Base-by-base conservation (phyloP, 2,329 filamentous ascomycete species). In the Aspergillus aculeatus region DNA sequence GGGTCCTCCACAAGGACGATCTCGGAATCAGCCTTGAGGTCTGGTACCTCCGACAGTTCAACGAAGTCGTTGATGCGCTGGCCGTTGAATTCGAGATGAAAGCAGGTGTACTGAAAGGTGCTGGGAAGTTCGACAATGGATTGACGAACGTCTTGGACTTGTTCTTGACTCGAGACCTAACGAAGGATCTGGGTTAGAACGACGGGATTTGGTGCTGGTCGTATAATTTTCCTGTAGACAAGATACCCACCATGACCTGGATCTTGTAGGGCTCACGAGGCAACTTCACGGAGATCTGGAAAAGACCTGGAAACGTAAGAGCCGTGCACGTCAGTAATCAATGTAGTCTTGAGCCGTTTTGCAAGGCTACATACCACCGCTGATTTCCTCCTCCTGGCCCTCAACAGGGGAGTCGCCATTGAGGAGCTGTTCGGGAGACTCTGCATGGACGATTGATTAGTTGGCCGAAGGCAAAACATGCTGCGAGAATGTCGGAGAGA, bases 91-190 rank as follows among this genome's bases (percentile, higher is more conserved):
- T 98, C 93, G 70, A 99, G 87, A 79, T 99, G 95, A 82, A 99
- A 99, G 83, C 95, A 99, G 56, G 95, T 96, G 81, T 97, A 97
- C 78, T 96, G 92, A 80, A 97, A 95, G 54, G 94, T 96, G 61
- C 89, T 84, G 5, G 95, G 95, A 53, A 92, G 84, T 78, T 99
- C 95, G 79, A 97, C 92, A 74, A 99, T 90, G 63, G 93, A 94
- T 79, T 98, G 95, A 67, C 95, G 91, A 69, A 99, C 88, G 82
- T 99, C 95, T 78, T 98, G 95, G 62, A 98, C 89, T 77, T 97
- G 94, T 80, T 99, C 96, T 82, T 96, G 90, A 66, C 89, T 89
- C 47, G 92, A 94, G 58, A 96, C 90, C 90, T 95, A 69, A 51
- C 52, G 52, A 56, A 44, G 51, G 23, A 57, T 21, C 38, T 50